A percentile compares a stretch with the other conserved stretches of the same genome.
These are phyloP conservation scores for Phaeophleospora eucalypticola DNA, from an alignment of 2,329 filamentous ascomycete genomes.

Conservation along the genomic window DNA sequence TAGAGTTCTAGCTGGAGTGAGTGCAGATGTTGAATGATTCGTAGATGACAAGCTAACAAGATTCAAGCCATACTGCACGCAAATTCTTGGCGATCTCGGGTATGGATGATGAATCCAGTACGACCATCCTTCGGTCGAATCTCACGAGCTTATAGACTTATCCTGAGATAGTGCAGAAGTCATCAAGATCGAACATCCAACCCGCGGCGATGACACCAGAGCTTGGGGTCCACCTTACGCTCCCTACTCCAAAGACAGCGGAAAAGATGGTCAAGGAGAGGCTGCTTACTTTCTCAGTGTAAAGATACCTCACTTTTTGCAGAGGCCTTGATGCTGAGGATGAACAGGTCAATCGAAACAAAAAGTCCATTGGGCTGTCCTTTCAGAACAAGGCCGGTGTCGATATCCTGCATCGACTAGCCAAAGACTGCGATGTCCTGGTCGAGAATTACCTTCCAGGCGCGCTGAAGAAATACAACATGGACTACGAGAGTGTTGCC, in stretches of 20 bases:
- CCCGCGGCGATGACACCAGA: conserved; percentile 84
- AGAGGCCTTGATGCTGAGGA: background rate
- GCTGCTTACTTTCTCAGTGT: conserved; percentile 93
- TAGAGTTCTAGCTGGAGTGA: conserved; percentile 84
- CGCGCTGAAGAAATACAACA: conserved; percentile 78
- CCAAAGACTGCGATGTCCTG: conserved; percentile 79
- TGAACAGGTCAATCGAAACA: conserved; percentile 87
- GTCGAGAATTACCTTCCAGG: conserved; percentile 97
- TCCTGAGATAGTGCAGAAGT: conserved; percentile 69
- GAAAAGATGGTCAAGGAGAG: conserved; percentile 67
- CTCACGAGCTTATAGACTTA: conserved; percentile 27
- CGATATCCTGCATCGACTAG: conserved; percentile 80
- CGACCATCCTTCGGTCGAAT: conserved; percentile 25
- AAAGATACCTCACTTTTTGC: conserved; percentile 28
- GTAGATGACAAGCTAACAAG: too few relatives aligned
- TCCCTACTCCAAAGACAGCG: conserved; percentile 57
- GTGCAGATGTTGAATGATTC: too few relatives aligned
- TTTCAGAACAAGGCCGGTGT: conserved; percentile 83
- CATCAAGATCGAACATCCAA: conserved; percentile 95
- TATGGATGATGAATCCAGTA: conserved; percentile 49
- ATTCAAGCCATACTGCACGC: conserved; percentile 98
- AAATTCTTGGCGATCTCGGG: conserved; percentile 95
- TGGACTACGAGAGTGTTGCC: conserved; percentile 79
- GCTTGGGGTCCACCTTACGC: conserved; percentile 97
- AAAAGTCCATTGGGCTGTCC: conserved; percentile 86